Evolutionary conservation across 2,329 filamentous ascomycete species (phyloP), one percentile per base, ranked within the genome.

Genomic region (Furcasterigmium furcatum): DNA sequence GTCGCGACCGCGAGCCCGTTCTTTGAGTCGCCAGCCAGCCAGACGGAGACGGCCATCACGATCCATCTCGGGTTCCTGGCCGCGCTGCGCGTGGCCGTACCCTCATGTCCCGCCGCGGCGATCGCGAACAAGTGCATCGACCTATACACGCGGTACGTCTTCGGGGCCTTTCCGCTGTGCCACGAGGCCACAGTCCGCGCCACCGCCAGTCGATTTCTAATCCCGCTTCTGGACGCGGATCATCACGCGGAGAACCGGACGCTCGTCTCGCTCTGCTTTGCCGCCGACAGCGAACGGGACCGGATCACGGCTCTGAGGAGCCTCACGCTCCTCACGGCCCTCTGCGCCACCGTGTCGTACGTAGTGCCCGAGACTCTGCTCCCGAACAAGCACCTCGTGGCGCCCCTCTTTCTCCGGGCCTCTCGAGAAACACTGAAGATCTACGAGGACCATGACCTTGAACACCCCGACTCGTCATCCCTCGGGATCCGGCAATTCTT

Each of bases 401-500:
- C 65, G 5, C 59, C 68, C 9, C 45, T 63, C 3, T 70, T 72
- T 40, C 60, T 72, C 2, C 59, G 63, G 6, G 64, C 66, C 0
- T 72, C 70, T 1, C 58, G 67, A 0, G 56, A 56, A 21, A 68
- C 63, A 14, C 53, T 72, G 9, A 58, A 58, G 10, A 59, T 58
- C 25, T 71, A 71, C 29, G 53, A 69, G 1, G 68, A 72, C 30
- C 60, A 62, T 0, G 70, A 73, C 32, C 54, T 72, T 2, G 68
- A 73, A 38, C 60, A 56, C 12, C 70, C 70, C 2, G 65, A 61
- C 46, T 67, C 67, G 0, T 68, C 63, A 46, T 73, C 70, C 4
- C 60, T 73, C 16, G 60, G 62, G 1, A 70, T 71, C 14, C 63
- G 70, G 5, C 70, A 71, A 42, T 68, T 73, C 18, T 69, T 72